Base-by-base conservation (phyloP, 169 alveolate species). In the Toxoplasma gondii region DNA sequence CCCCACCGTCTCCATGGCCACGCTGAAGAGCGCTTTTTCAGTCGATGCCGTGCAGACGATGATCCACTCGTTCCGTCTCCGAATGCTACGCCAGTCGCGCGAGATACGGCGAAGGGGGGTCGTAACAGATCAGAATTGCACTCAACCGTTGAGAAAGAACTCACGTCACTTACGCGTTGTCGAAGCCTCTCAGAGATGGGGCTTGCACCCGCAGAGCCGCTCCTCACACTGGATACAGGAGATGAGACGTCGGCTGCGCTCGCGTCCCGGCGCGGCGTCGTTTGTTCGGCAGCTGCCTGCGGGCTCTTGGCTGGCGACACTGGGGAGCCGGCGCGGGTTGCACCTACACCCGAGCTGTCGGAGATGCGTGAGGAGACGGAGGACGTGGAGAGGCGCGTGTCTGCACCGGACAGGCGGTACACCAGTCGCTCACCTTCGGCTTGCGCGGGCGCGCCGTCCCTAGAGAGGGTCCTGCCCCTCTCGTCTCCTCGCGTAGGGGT, bases 131-230 rank as follows among this genome's bases (percentile, higher is more conserved):
- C n/a, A n/a, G n/a, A n/a, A n/a, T n/a, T n/a, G n/a, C n/a, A n/a
- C n/a, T n/a, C n/a, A n/a, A n/a, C n/a, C n/a, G n/a, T n/a, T n/a
- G n/a, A n/a, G n/a, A n/a, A n/a, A n/a, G n/a, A n/a, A n/a, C 34
- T 64, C 74, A 1, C 5, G 7, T 64, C 19, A 67, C 90, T 29
- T 38, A 82, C 90, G 41, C 45, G 39, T 31, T 38, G 86, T 31
- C 86, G 2, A 9, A 78, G 86, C n/a, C 45, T 9, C 86, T 78
- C 86, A 1, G 86, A 78, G n/a, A 78, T 78, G 49, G 86, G 86
- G 24, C 86, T 78, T 78, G 27, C 29, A n/a, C 86, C 86, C 0
- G 86, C 44, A 36, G 86, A 78, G 9, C 45, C 44, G 31, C 86
- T 78, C 86, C 45, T 19, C 49, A 38, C 27, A n/a, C 86, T 78